A percentile compares a stretch with the other conserved stretches of the same genome.
Conservation (phyloP, 2,329 filamentous ascomycete species). For the Harringtonia lauricola region DNA sequence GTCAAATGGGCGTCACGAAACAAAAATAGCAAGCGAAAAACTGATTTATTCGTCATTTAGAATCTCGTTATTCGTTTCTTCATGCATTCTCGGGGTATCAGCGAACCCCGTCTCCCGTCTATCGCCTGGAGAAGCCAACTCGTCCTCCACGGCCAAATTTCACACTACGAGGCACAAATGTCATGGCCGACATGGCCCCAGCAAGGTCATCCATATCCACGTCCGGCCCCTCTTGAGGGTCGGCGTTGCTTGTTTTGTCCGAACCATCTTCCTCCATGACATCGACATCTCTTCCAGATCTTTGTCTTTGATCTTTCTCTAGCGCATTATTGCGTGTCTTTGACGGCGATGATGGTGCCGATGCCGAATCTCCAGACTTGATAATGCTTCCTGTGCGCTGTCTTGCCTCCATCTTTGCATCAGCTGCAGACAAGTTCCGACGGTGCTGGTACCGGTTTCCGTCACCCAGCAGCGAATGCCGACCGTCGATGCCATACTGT, state of each 20-base stretch:
- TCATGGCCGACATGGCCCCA: constrained; percentile 59
- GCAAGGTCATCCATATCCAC: constrained; percentile 47
- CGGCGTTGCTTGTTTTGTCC: background rate
- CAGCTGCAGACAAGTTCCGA: constrained; percentile 34
- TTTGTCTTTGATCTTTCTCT: background rate
- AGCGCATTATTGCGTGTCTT: background rate
- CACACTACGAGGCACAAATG: constrained; percentile 58
- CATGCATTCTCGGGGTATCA: too few relatives aligned
- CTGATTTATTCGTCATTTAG: too few relatives aligned
- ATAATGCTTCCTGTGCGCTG: background rate
- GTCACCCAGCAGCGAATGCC: constrained; percentile 66
- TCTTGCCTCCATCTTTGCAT: constrained; percentile 17
- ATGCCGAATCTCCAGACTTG: background rate
- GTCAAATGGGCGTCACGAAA: too few relatives aligned
- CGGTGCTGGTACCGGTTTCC: constrained; percentile 21
- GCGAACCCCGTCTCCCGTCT: constrained; percentile 7
- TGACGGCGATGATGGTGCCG: background rate
- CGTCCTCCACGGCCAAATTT: constrained; percentile 50
- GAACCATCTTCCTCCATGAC: background rate
- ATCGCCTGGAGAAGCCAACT: constrained; percentile 40
- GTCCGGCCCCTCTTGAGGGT: constrained; percentile 2
- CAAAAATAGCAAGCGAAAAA: too few relatives aligned
- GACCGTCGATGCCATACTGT: constrained; percentile 79
- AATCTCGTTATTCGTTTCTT: too few relatives aligned
- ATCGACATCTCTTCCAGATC: background rate